Evolutionary conservation across 345 rosid species (phyloP).

Genomic region (Brassica carinata): DNA sequence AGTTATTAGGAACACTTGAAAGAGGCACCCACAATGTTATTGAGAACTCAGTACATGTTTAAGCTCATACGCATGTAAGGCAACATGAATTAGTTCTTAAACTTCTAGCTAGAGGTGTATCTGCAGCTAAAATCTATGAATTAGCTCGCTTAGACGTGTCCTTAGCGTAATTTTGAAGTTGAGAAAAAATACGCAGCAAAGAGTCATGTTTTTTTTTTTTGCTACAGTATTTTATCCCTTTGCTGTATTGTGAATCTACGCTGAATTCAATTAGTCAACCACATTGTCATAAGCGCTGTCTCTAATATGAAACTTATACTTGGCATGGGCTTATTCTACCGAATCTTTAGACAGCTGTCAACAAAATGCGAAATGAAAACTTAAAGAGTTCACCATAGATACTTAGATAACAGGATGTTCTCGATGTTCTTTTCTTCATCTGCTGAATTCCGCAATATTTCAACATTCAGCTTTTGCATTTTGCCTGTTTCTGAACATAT

Average conservation of each 20-base stretch:
- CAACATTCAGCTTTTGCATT: background rate
- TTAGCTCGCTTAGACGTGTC: background rate
- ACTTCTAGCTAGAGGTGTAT: conserved; percentile 8
- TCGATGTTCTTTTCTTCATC: conserved; percentile 5
- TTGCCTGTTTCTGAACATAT: conserved; percentile 1
- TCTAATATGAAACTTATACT: background rate
- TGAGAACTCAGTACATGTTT: background rate
- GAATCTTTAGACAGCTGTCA: background rate
- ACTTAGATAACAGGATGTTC: background rate
- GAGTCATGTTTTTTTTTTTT: too few relatives aligned
- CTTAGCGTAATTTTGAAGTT: background rate
- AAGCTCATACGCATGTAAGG: background rate
- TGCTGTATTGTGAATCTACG: background rate
- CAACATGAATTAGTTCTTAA: conserved; percentile 10
- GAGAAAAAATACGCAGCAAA: background rate
- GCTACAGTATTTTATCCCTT: background rate
- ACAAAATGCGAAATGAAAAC: background rate
- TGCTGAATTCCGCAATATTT: background rate
- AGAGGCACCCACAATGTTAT: background rate
- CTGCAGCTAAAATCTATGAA: background rate
- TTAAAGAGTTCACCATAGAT: background rate
- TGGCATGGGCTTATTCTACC: background rate
- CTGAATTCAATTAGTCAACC: background rate
- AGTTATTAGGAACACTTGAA: background rate
- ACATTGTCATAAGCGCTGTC: background rate